Percentiles rank a stretch among this genome's conserved stretches.
These are phyloP conservation scores for Cutaneotrichosporon dermatis DNA, from an alignment of 1,284 basidiomycete genomes.

Conservation along the genomic window DNA sequence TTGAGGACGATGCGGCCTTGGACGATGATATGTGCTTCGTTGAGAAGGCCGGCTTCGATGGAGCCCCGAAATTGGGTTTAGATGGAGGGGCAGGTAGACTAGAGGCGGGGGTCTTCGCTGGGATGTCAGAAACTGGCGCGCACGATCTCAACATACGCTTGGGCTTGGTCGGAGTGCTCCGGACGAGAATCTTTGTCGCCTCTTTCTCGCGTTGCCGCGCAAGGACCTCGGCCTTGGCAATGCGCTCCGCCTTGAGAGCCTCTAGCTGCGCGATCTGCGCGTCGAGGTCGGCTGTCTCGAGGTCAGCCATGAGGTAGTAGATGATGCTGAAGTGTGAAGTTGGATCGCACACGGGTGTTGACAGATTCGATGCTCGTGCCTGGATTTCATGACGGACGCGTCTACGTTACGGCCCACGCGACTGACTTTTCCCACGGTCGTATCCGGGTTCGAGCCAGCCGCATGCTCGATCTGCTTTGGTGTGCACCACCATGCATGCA, in stretches of 20 bases:
- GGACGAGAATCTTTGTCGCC: neutral
- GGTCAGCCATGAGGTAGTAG: neutral
- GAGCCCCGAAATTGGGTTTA: neutral
- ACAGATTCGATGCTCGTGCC: too few species aligned
- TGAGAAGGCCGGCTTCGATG: too few species aligned
- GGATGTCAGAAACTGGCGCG: neutral
- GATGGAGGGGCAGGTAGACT: neutral
- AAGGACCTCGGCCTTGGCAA: neutral
- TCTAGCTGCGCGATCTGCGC: conserved; percentile 6
- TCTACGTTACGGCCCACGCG: too few species aligned
- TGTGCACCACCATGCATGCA: too few species aligned
- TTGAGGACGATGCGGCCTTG: neutral
- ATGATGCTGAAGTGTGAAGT: neutral
- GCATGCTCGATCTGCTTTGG: too few species aligned
- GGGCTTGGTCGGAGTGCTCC: conserved; percentile 3
- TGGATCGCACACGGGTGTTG: too few species aligned
- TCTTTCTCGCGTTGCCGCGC: neutral
- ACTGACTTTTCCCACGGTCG: too few species aligned
- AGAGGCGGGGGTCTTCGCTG: neutral
- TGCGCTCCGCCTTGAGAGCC: neutral
- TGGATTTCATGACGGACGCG: too few species aligned
- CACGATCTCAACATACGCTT: neutral
- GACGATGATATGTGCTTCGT: too few species aligned
- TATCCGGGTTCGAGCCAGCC: too few species aligned
- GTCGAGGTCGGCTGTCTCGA: conserved; percentile 6